Percentiles rank a stretch among this genome's conserved stretches.
phyloP scores from a whole-genome alignment of 75 land plant genomes.

The Cryptomeria japonica region DNA sequence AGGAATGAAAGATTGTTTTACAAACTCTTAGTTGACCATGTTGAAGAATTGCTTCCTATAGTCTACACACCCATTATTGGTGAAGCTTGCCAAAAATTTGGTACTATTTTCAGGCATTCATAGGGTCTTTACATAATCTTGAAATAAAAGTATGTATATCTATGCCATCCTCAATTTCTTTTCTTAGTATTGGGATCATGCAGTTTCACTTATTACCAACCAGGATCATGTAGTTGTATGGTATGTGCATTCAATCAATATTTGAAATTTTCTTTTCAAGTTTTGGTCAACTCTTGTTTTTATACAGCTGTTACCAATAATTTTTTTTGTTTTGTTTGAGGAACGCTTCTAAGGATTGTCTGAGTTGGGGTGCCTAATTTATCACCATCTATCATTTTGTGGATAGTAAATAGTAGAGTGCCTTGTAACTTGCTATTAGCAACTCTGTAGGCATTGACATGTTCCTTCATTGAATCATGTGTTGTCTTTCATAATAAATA shows the following conservation, averaged over 20 bases:
- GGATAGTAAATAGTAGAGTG: not conserved
- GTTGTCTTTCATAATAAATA: not conserved
- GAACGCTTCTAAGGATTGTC: not conserved
- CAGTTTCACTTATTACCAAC: not conserved
- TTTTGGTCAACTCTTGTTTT: not conserved
- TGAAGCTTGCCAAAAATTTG: slow-evolving; percentile 56
- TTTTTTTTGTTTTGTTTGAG: not conserved
- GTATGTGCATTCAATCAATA: not conserved
- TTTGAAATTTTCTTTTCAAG: not conserved
- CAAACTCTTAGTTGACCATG: slow-evolving; percentile 53
- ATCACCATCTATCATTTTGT: too few species aligned
- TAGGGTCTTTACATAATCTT: slow-evolving; percentile 49
- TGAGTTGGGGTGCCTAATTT: not conserved
- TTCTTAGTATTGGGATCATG: slow-evolving; percentile 1
- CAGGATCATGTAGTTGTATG: not conserved
- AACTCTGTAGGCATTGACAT: not conserved
- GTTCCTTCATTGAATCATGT: not conserved
- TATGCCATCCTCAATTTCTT: not conserved
- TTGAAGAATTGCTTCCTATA: slow-evolving; percentile 54
- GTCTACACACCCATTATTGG: slow-evolving; percentile 51
- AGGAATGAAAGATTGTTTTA: slow-evolving; percentile 48
- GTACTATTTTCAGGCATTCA: slow-evolving; percentile 41
- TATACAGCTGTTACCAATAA: not conserved
- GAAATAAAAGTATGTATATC: slow-evolving; percentile 22
- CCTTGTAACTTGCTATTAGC: not conserved